Percentiles rank a stretch among this genome's conserved stretches.
These are phyloP conservation scores for Dunaliella sp. DNA, from an alignment of 139 green algal genomes.

Conservation along the genomic window DNA sequence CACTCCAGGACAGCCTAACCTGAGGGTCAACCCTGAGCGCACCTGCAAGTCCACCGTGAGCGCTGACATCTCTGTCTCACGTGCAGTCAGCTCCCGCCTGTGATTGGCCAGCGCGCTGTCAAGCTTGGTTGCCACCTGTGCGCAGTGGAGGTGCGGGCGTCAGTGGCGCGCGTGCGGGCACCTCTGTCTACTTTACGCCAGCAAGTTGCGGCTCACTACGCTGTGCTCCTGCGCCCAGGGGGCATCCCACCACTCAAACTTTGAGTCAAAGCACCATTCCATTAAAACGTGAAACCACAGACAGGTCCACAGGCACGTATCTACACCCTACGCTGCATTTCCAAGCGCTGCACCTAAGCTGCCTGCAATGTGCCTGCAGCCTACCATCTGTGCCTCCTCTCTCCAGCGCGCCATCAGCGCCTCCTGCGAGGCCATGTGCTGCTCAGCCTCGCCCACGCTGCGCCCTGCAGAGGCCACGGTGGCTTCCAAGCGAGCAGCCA, in stretches of 20 bases:
- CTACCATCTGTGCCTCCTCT: constrained; percentile 50
- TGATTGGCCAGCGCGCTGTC: constrained; percentile 29
- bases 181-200: too few relatives aligned
- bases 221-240: too few relatives aligned
- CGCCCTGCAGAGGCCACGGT: constrained; percentile 20
- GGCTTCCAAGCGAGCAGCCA: constrained; percentile 39
- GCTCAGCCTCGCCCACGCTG: constrained; percentile 46
- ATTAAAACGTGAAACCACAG: too few relatives aligned
- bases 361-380: not conserved
- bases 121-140: constrained; percentile 30
- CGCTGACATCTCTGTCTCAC: not conserved
- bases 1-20: not conserved
- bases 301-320: too few relatives aligned
- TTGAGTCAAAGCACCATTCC: too few relatives aligned
- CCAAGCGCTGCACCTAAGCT: not conserved
- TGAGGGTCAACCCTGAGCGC: not conserved
- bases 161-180: too few relatives aligned
- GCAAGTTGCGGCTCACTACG: too few relatives aligned
- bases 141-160: too few relatives aligned
- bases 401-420: constrained; percentile 44
- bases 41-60: not conserved
- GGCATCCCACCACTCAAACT: too few relatives aligned
- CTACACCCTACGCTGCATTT: not conserved
- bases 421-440: constrained; percentile 44
- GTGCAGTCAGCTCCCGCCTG: constrained; percentile 18